Conservation (phyloP, 345 rosid genomes). For the Anacardium occidentale region DNA sequence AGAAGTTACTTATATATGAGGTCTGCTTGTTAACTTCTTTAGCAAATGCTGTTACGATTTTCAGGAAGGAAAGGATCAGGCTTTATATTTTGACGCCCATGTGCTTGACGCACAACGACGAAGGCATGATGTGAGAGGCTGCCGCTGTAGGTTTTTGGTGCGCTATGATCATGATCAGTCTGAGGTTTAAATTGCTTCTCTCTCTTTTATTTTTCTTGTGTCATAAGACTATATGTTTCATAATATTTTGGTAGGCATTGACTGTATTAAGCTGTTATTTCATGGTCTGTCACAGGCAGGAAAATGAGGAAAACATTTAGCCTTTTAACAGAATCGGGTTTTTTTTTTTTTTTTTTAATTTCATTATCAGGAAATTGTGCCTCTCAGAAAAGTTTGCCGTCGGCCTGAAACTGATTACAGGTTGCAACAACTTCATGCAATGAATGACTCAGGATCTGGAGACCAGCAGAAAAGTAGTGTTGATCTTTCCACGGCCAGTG, state of each 20-base stretch:
- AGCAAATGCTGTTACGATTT: constrained; percentile 13
- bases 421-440: constrained; percentile 88
- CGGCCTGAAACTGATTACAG: constrained; percentile 99
- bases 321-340: neutral
- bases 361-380: constrained; percentile 86
- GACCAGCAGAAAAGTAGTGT: constrained; percentile 36
- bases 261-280: neutral
- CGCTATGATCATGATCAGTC: constrained; percentile 95
- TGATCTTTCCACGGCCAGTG: constrained; percentile 24
- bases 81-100: constrained; percentile 92
- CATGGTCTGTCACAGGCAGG: neutral
- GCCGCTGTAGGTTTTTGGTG: constrained; percentile 96
- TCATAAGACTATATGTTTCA: neutral
- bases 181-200: constrained; percentile 57
- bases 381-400: constrained; percentile 86
- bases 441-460: constrained; percentile 36
- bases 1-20: constrained; percentile 4
- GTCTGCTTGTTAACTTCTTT: constrained; percentile 14
- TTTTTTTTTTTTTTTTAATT: neutral
- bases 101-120: constrained; percentile 98
- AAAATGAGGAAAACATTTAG: neutral
- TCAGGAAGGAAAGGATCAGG: constrained; percentile 99
- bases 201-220: constrained; percentile 7
- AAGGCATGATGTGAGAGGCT: constrained; percentile 97
- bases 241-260: neutral